These are phyloP conservation scores for Juglanconis oblonga DNA, from an alignment of 2,329 filamentous ascomycete genomes.

Conservation along the genomic window DNA sequence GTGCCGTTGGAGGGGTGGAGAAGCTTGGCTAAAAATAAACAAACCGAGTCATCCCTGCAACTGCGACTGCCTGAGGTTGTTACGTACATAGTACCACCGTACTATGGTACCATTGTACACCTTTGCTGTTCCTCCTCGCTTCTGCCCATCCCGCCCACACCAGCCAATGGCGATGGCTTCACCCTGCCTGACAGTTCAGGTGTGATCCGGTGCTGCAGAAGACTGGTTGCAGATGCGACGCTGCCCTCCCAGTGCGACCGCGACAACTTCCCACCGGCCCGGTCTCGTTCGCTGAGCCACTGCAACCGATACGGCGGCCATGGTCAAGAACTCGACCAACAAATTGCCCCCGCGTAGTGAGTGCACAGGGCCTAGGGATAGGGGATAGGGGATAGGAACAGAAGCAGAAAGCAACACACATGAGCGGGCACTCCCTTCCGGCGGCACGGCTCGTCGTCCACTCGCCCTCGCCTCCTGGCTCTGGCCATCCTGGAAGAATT, in stretches of 20 bases:
- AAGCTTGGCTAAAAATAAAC: conserved; percentile 11
- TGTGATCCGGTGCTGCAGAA: neutral
- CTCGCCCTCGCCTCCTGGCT: no score
- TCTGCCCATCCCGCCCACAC: conserved; percentile 1
- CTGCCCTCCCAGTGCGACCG: neutral
- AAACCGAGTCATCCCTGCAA: conserved; percentile 4
- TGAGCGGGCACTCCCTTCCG: neutral
- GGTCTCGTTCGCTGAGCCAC: neutral
- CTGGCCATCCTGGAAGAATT: neutral
- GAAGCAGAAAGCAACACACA: neutral
- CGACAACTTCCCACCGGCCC: neutral
- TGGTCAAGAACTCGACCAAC: neutral
- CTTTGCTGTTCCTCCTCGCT: neutral
- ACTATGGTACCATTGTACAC: neutral
- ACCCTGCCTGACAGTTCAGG: conserved; percentile 11
- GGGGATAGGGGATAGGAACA: no score
- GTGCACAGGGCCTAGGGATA: neutral
- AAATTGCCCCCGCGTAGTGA: neutral
- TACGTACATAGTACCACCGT: no score
- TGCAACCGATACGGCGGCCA: neutral
- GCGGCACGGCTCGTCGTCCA: neutral
- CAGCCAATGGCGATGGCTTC: conserved; percentile 9
- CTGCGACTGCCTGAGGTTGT: no score
- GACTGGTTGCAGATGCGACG: neutral
- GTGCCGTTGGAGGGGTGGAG: neutral